Percentiles rank a stretch among this genome's conserved stretches.
phyloP scores from a whole-genome alignment of 2,329 filamentous ascomycete species.

The Phoma sp. region DNA sequence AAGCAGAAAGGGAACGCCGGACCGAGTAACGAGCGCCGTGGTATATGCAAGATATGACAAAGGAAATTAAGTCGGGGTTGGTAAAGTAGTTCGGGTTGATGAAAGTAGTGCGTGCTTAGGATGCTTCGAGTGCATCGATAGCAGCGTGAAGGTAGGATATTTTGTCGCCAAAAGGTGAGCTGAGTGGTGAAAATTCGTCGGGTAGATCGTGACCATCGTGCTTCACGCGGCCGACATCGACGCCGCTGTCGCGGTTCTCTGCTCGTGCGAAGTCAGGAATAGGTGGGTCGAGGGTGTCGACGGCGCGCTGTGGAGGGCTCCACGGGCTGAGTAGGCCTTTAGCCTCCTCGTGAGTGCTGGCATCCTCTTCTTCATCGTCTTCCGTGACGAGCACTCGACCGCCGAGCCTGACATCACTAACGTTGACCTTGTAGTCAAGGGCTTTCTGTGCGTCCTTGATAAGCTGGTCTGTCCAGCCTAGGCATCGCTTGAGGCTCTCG shows the following conservation, averaged over 20 bases:
- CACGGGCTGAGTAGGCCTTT: conserved; percentile 47
- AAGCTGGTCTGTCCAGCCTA: conserved; percentile 87
- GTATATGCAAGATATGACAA: conserved; percentile 23
- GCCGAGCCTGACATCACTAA: conserved; percentile 81
- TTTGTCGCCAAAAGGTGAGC: conserved; percentile 39
- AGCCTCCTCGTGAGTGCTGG: conserved; percentile 24
- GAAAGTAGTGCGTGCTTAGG: conserved; percentile 8
- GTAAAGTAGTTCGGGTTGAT: not conserved
- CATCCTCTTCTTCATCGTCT: conserved; percentile 57
- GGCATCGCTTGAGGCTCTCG: conserved; percentile 87
- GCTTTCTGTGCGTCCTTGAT: conserved; percentile 90
- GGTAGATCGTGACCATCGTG: conserved; percentile 20
- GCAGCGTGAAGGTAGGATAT: conserved; percentile 33
- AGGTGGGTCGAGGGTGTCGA: conserved; percentile 24
- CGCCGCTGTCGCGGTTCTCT: conserved; percentile 49
- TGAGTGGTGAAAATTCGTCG: conserved; percentile 31
- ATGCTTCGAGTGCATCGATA: conserved; percentile 29
- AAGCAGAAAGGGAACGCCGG: conserved; percentile 5
- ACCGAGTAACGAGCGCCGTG: conserved; percentile 16
- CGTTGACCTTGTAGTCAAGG: conserved; percentile 79
- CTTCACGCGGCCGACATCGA: conserved; percentile 45
- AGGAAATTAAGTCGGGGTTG: conserved; percentile 6
- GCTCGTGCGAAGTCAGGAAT: conserved; percentile 27
- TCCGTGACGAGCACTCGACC: conserved; percentile 78
- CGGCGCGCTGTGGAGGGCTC: conserved; percentile 39